These are phyloP conservation scores for Wickerhamomyces sydowiorum DNA, from an alignment of 805 yeast species.

Conservation along the genomic window DNA sequence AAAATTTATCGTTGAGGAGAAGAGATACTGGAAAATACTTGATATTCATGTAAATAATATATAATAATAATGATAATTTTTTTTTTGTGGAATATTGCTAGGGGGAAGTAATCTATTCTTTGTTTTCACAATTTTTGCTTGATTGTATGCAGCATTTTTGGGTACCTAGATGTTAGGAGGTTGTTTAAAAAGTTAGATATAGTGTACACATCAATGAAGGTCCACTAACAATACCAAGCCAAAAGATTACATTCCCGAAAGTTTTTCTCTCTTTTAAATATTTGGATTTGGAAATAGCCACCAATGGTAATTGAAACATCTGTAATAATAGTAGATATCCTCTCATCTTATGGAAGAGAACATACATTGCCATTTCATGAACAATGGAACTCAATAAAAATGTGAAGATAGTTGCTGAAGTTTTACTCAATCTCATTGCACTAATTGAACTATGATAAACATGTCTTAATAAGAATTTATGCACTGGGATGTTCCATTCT, in stretches of 20 bases:
- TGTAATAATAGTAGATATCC: constrained; percentile 79
- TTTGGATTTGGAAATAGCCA: constrained; percentile 53
- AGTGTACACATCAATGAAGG: constrained; percentile 85
- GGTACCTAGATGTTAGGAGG: not conserved
- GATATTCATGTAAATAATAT: not conserved
- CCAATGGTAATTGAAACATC: constrained; percentile 82
- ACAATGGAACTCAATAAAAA: constrained; percentile 74
- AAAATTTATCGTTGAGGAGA: constrained; percentile 64
- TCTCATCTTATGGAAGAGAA: constrained; percentile 71
- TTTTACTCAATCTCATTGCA: constrained; percentile 58
- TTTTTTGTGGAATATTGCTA: no score
- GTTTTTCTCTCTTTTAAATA: constrained; percentile 49
- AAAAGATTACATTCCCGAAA: constrained; percentile 77
- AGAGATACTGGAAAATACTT: not conserved
- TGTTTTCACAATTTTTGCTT: no score
- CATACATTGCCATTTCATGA: constrained; percentile 92
- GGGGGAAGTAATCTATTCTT: no score
- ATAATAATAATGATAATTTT: not conserved
- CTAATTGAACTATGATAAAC: constrained; percentile 90
- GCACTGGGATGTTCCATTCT: constrained; percentile 94
- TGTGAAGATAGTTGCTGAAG: constrained; percentile 69
- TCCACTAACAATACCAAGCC: constrained; percentile 88
- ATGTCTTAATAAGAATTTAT: constrained; percentile 81
- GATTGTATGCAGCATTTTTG: not conserved
- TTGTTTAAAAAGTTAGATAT: constrained; percentile 61